Conservation (phyloP, 805 yeast genomes). For the Monosporozyma aerobia region DNA sequence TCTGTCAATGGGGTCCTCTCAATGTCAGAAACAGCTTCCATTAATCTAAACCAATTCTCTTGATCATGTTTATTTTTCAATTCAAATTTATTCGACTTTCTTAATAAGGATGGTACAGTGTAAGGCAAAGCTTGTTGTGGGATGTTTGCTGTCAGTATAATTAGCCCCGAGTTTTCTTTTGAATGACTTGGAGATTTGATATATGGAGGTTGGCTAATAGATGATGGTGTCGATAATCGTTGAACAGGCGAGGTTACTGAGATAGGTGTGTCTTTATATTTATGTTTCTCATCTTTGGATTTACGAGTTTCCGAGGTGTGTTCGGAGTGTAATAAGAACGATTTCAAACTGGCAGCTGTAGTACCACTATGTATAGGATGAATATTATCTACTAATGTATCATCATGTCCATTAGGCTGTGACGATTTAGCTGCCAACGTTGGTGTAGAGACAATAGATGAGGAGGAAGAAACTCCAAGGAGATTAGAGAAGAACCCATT, state of each 20-base stretch:
- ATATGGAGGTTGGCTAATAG: slow-evolving; percentile 3
- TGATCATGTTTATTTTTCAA: slow-evolving; percentile 28
- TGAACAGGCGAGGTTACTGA: slow-evolving; percentile 6
- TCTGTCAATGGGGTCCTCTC: slow-evolving; percentile 22
- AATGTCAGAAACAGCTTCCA: slow-evolving; percentile 20
- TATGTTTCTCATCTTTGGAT: not conserved
- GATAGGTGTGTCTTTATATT: not conserved
- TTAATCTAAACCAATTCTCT: slow-evolving; percentile 29
- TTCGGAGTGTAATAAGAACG: not conserved
- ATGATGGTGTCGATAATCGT: slow-evolving; percentile 8
- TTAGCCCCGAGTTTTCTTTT: slow-evolving; percentile 20
- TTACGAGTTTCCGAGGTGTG: not conserved
- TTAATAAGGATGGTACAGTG: slow-evolving; percentile 30
- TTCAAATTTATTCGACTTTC: slow-evolving; percentile 30
- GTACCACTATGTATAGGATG: not conserved
- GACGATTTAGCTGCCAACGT: not conserved
- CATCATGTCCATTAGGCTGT: too few relatives aligned
- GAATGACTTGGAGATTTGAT: slow-evolving; percentile 1
- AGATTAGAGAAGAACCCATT: slow-evolving; percentile 23
- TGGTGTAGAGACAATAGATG: not conserved
- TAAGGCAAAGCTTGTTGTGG: slow-evolving; percentile 33
- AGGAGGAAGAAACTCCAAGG: slow-evolving; percentile 8
- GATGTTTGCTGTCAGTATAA: slow-evolving; percentile 23
- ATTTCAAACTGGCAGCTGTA: not conserved
- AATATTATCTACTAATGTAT: not conserved